phyloP scores from a whole-genome alignment of 306 rosid genomes.

The Cercis canadensis region DNA sequence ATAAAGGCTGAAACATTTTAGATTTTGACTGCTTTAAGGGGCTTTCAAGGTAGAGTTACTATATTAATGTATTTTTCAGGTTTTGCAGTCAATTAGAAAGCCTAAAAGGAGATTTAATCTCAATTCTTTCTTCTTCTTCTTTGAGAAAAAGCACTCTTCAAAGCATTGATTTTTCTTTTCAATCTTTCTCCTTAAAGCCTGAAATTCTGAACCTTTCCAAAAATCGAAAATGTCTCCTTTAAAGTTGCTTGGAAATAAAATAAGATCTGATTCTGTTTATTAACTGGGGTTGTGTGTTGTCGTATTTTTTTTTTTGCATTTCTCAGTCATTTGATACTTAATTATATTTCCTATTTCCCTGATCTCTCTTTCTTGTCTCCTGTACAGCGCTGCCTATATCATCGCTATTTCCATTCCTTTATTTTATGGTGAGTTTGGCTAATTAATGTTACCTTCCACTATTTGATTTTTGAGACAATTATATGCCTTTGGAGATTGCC shows the following conservation, averaged over 20 bases:
- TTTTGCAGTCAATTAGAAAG: too few species aligned
- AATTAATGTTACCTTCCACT: too few species aligned
- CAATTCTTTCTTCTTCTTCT: neutral
- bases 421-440: conserved; percentile 49
- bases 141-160: neutral
- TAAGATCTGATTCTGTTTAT: neutral
- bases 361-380: neutral
- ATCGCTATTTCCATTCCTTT: conserved; percentile 45
- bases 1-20: too few species aligned
- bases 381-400: conserved; percentile 46
- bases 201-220: too few species aligned
- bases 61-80: neutral
- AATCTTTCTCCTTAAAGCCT: too few species aligned
- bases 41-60: too few species aligned
- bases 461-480: too few species aligned
- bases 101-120: neutral
- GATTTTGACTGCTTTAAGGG: too few species aligned
- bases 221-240: too few species aligned
- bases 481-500: too few species aligned
- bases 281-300: neutral
- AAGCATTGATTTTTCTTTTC: too few species aligned
- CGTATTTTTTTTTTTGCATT: neutral
- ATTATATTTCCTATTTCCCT: neutral
- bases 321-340: neutral
- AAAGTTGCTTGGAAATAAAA: too few species aligned